Evolutionary conservation across 352 stramenopile genomes (phyloP).

Genomic region (Globisporangium takayamanum): DNA sequence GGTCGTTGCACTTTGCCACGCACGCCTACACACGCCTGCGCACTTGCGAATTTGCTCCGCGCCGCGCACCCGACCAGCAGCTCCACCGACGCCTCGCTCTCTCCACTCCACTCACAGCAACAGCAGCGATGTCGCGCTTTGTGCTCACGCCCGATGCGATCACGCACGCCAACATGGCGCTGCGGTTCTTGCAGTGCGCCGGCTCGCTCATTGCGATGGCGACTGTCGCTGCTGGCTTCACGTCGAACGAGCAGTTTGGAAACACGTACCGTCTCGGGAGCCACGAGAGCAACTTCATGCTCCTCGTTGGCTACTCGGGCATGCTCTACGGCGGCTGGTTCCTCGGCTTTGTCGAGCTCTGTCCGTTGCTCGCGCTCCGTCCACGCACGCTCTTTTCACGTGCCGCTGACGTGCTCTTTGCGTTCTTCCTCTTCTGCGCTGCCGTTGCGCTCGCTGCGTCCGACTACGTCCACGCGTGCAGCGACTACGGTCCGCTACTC

Average conservation of each 20-base stretch:
- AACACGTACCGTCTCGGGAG: conserved; percentile 11
- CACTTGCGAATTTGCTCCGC: no score
- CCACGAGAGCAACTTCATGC: conserved; percentile 16
- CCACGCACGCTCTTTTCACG: conserved; percentile 22
- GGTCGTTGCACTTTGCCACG: no score
- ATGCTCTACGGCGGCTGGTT: conserved; percentile 22
- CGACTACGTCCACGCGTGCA: conserved; percentile 29
- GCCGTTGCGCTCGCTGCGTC: conserved; percentile 20
- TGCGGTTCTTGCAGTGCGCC: conserved; percentile 24
- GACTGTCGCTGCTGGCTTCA: conserved; percentile 8
- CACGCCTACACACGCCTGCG: no score
- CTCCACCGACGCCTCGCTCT: neutral
- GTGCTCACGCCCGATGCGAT: conserved; percentile 23
- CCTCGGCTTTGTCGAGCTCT: conserved; percentile 26
- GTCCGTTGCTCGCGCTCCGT: conserved; percentile 20
- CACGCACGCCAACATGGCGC: conserved; percentile 16
- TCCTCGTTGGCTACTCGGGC: conserved; percentile 22
- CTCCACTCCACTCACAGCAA: neutral
- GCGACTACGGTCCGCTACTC: conserved; percentile 21
- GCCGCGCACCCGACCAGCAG: neutral
- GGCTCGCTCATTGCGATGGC: conserved; percentile 22
- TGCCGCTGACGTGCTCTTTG: conserved; percentile 21
- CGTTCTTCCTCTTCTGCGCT: conserved; percentile 20
- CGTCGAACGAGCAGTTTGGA: conserved; percentile 4
- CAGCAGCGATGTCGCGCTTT: conserved; percentile 1